These are phyloP conservation scores for Bryoerythrophyllum caledonicum DNA, from an alignment of 225 moss, liverwort and hornwort genomes.

Conservation along the genomic window DNA sequence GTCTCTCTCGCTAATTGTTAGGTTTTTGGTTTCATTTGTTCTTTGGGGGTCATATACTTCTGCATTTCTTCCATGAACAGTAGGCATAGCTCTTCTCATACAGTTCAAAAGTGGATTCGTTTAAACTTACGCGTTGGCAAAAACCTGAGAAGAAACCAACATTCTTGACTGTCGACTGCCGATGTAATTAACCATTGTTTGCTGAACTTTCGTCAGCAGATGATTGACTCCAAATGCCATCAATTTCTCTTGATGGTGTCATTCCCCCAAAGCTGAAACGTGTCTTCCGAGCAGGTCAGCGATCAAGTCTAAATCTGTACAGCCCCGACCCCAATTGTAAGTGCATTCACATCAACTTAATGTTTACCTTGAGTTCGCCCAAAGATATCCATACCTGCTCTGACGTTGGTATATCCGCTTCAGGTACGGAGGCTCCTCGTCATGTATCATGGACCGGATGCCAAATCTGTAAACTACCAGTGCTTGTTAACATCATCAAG, in stretches of 20 bases:
- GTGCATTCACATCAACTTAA: not conserved
- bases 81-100: not conserved
- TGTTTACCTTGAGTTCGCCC: conserved; percentile 3
- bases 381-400: conserved; percentile 7
- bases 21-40: not conserved
- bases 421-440: not conserved
- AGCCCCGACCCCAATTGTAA: not conserved
- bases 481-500: not conserved
- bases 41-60: not conserved
- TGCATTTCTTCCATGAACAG: not conserved
- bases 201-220: too few relatives aligned
- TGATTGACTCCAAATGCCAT: not conserved
- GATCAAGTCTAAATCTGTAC: not conserved
- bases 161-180: not conserved
- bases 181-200: not conserved
- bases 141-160: not conserved
- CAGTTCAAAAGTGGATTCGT: not conserved
- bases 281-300: not conserved
- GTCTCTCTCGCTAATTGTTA: not conserved
- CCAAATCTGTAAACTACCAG: not conserved
- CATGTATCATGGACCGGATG: conserved; percentile 1
- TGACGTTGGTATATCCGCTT: not conserved
- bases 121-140: not conserved
- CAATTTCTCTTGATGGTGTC: not conserved
- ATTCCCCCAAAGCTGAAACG: not conserved